Base-by-base conservation (phyloP, 352 stramenopile species). In the Globisporangium paroecandrum region DNA sequence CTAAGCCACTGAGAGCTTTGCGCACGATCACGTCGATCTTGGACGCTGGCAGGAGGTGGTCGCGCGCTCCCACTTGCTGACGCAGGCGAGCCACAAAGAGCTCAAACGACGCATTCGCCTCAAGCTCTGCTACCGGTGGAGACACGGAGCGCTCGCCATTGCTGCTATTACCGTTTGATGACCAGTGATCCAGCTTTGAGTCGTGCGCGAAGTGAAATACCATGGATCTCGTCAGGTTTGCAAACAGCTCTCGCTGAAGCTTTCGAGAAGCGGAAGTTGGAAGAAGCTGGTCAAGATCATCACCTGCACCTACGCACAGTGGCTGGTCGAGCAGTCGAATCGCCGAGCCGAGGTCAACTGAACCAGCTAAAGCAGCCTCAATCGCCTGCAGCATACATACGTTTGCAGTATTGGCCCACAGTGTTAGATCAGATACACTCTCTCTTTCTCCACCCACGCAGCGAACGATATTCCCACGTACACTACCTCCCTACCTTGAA, bases 31-130 rank as follows among this genome's bases (percentile, higher is more conserved):
- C 36, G 12, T 73, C 57, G 2, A 61, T 60, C 9, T 58, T 58
- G 51, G 66, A 13, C 8, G 41, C 25, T 3, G 74, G 72, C 12
- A 81, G 51, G 27, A 81, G 68, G 24, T 83, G 74, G 27, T 83
- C 76, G 41, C 65, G 78, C 8, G 67, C 61, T 22, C 58, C 12
- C 18, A 79, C 34, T 34, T 81, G 68, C 15, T 68, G 54, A 4
- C 43, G 51, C 32, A 83, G 29, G 1, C 66, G 67, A 15, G 56
- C 34, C 32, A 66, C 22, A 32, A 81, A 69, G n/a, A 64, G 64
- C 5, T 56, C 51, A 18, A 57, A 64, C 36, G 69, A 47, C 34
- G 75, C 9, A 15, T 68, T 69, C n/a, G 8, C 46, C 5, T 71
- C 71, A 4, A 38, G n/a, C 13, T 58, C 47, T 3, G 36, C 47